Base-by-base conservation (phyloP, 805 yeast species). In the Wickerhamomyces kurtzmanii region DNA sequence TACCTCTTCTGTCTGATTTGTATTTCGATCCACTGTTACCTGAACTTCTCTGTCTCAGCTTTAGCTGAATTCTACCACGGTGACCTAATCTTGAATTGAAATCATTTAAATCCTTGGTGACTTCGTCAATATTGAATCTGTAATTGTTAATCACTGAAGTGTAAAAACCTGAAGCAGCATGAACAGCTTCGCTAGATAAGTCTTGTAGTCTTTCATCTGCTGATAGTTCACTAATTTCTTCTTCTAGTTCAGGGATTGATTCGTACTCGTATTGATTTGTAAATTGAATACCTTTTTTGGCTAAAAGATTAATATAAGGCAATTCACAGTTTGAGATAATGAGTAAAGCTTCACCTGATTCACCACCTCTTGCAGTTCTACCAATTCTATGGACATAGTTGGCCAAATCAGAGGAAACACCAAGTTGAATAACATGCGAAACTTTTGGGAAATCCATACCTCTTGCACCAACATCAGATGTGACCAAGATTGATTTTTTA, bases 361-460 rank as follows among this genome's bases (percentile, higher is more conserved):
- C 67, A 31, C 95, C 96, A 31, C 87, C 94, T 58, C 97, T 75
- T 23, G 94, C 97, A 11, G 96, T 89, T 65, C 97, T 77, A 34
- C 97, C 97, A 47, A 89, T 78, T 54, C 94, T 78, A 57, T 89
- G 97, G 33, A 86, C 74, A 50, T 87, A 86, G 37, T 80, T 78
- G n/a, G 87, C 71, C 15, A 74, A 55, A 32, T 77, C 83, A 26
- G 65, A 56, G 35, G 91, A 83, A n/a, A 76, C 66, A 39, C 89
- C 82, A 30, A 84, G 53, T 59, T 89, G 96, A 42, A 81, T 59
- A 29, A 89, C 96, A 48, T 84, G 83, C 15, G 85, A 57, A 17
- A 89, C 93, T 42, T 73, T 72, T 31, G 87, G 91, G 67, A 89
- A 83, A 60, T 89, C 96, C 79, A 89, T 76, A 41, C 97, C 97